phyloP scores from a whole-genome alignment of 192 early-diverging fungal species.

The Pilobolus umbonatus region DNA sequence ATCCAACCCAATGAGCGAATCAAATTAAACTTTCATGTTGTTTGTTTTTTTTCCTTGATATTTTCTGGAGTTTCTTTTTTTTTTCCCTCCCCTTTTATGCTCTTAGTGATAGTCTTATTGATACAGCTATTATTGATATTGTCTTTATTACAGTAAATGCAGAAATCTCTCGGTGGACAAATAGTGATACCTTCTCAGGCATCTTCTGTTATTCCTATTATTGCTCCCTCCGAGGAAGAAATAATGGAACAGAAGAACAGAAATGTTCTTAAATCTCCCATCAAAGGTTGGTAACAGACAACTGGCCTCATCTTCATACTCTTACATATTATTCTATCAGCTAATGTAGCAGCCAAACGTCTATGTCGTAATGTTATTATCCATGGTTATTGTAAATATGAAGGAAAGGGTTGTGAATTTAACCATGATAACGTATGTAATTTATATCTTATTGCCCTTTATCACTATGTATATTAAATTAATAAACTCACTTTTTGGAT shows the following conservation, averaged over 20 bases:
- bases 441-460: not conserved
- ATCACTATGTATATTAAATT: not conserved
- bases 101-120: not conserved
- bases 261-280: constrained; percentile 5
- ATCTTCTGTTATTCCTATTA: constrained; percentile 17
- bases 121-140: not conserved
- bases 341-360: constrained; percentile 26
- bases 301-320: not conserved
- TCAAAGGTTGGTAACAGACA: not conserved
- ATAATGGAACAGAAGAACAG: not conserved
- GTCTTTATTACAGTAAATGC: not conserved
- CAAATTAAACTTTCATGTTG: no score
- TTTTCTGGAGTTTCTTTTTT: not conserved
- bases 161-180: constrained; percentile 17
- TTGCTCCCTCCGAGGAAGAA: constrained; percentile 6
- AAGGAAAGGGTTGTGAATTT: constrained; percentile 80
- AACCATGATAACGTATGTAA: constrained; percentile 67
- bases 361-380: constrained; percentile 76
- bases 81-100: not conserved
- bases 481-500: not conserved
- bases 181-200: constrained; percentile 13
- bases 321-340: not conserved
- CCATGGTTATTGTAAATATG: constrained; percentile 81
- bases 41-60: no score
- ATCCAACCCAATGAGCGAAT: no score